A percentile compares a stretch with the other conserved stretches of the same genome.
These are phyloP conservation scores for Cyphellophora attinorum DNA, from an alignment of 2,329 filamentous ascomycete species.

Conservation along the genomic window DNA sequence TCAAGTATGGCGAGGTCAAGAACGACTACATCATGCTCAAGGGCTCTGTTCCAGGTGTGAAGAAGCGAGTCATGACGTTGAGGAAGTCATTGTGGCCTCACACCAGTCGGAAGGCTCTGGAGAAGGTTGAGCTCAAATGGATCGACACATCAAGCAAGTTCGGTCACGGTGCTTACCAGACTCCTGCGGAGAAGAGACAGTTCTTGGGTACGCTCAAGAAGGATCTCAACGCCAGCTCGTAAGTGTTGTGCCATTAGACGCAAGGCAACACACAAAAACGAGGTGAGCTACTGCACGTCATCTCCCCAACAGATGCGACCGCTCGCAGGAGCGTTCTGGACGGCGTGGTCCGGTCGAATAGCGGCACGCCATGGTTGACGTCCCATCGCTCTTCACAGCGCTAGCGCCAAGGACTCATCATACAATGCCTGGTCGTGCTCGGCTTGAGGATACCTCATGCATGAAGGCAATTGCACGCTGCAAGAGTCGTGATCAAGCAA, in stretches of 20 bases:
- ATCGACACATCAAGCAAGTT: constrained; percentile 99
- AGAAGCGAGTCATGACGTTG: constrained; percentile 99
- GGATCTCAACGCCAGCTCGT: constrained; percentile 56
- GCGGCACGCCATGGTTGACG: too few relatives aligned
- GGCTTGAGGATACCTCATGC: too few relatives aligned
- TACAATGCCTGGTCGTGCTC: too few relatives aligned
- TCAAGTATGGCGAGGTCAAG: constrained; percentile 98
- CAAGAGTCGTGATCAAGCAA: too few relatives aligned
- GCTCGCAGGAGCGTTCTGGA: too few relatives aligned
- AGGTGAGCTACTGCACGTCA: not conserved
- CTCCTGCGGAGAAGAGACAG: constrained; percentile 91
- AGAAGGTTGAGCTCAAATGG: constrained; percentile 99
- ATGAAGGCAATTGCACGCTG: too few relatives aligned
- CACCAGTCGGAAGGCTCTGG: constrained; percentile 87
- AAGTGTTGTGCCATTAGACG: too few relatives aligned
- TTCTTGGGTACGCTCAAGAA: constrained; percentile 99
- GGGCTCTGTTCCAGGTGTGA: constrained; percentile 93
- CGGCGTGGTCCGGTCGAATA: too few relatives aligned
- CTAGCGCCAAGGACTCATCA: too few relatives aligned
- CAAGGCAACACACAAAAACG: too few relatives aligned
- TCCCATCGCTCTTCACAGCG: too few relatives aligned
- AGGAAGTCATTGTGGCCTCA: constrained; percentile 98
- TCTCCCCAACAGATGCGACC: too few relatives aligned
- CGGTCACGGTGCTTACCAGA: constrained; percentile 99
- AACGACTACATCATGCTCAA: constrained; percentile 98